A percentile compares a stretch with the other conserved stretches of the same genome.
Conservation (phyloP, 2,329 filamentous ascomycete genomes). For the Grosmannia huntii region DNA sequence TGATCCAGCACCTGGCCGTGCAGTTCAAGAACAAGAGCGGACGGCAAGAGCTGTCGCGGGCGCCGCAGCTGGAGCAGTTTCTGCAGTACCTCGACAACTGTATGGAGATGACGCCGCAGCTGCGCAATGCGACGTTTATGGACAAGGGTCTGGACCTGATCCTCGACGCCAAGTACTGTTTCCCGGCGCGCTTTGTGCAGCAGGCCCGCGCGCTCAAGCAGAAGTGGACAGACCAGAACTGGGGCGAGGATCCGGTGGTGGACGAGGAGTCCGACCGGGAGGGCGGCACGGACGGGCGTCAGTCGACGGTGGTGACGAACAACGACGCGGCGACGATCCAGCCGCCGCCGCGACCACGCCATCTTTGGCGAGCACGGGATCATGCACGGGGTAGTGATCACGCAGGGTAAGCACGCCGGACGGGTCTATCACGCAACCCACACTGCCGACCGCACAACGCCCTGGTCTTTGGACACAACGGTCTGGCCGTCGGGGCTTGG, state of each 20-base stretch:
- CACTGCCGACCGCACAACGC: conserved; percentile 8
- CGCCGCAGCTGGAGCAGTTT: conserved; percentile 1
- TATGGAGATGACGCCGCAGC: conserved; percentile 3
- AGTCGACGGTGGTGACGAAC: not conserved
- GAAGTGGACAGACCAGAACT: conserved; percentile 6
- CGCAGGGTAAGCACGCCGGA: not conserved
- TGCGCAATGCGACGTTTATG: not conserved
- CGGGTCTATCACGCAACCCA: conserved; percentile 12
- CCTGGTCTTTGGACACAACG: conserved; percentile 20
- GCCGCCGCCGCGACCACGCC: conserved; percentile 12
- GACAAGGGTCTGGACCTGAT: conserved; percentile 2
- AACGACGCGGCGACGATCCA: not conserved
- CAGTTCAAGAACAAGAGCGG: not conserved
- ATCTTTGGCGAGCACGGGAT: conserved; percentile 19
- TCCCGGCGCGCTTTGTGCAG: not conserved
- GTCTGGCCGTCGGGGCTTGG: conserved; percentile 29
- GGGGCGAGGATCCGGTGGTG: not conserved
- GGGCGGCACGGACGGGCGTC: not conserved
- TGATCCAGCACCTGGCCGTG: conserved; percentile 1
- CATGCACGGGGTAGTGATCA: conserved; percentile 17
- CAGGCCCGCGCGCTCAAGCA: not conserved
- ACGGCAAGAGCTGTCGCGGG: not conserved
- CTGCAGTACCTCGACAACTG: conserved; percentile 3
- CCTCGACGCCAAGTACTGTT: not conserved
- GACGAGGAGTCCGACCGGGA: not conserved